Evolutionary conservation across 345 rosid genomes (phyloP).

Genomic region (thale cress (Arabidopsis thaliana)): TAIR10.1 NC_003071.7:16932501-16933000

Average conservation of each 20-base stretch:
- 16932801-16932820: not conserved
- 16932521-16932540: conserved; percentile 87
- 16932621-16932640: conserved; percentile 83
- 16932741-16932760: conserved; percentile 92
- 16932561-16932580: conserved; percentile 97
- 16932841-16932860: conserved; percentile 92
- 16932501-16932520: conserved; percentile 83
- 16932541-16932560: conserved; percentile 97
- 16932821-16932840: conserved; percentile 13
- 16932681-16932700: conserved; percentile 15
- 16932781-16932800: conserved; percentile 10
- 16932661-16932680: not conserved
- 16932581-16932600: conserved; percentile 95
- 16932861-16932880: conserved; percentile 97
- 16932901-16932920: conserved; percentile 95
- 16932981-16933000: conserved; percentile 12
- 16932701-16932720: conserved; percentile 92
- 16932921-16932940: conserved; percentile 64
- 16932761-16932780: conserved; percentile 54
- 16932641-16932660: not conserved
- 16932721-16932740: conserved; percentile 99
- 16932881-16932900: conserved; percentile 98
- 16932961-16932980: conserved; percentile 62
- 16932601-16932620: conserved; percentile 92
- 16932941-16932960: conserved; percentile 88